Conservation (phyloP, 2,329 filamentous ascomycete genomes). For the Penicillium janthinellum region DNA sequence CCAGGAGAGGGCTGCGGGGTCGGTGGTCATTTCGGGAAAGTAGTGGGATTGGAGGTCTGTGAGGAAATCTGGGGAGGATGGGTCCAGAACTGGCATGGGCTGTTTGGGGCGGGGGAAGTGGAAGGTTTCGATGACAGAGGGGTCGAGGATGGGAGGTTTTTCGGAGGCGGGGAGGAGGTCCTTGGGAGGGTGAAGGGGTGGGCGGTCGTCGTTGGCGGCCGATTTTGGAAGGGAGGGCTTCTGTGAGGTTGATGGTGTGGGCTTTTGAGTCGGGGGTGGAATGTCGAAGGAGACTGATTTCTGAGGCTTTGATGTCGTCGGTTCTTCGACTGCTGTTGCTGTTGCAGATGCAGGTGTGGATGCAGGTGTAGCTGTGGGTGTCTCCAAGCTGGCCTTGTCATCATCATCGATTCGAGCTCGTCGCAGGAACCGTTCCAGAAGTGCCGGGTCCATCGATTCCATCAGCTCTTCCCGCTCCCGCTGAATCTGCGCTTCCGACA, state of each 20-base stretch:
- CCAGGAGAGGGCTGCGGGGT: conserved; percentile 86
- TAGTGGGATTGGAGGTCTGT: conserved; percentile 85
- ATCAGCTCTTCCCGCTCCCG: conserved; percentile 80
- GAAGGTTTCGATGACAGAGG: conserved; percentile 31
- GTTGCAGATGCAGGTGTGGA: conserved; percentile 1
- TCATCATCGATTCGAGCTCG: conserved; percentile 74
- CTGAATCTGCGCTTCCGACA: conserved; percentile 82
- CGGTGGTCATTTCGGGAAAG: conserved; percentile 83
- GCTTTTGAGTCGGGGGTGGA: conserved; percentile 10
- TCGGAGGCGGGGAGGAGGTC: conserved; percentile 46
- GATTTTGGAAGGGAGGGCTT: conserved; percentile 6
- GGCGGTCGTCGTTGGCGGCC: conserved; percentile 35
- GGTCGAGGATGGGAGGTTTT: conserved; percentile 32
- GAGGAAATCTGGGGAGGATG: conserved; percentile 79
- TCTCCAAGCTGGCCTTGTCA: conserved; percentile 7
- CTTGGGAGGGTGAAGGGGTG: conserved; percentile 38
- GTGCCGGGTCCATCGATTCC: conserved; percentile 69
- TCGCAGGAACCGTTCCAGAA: conserved; percentile 75
- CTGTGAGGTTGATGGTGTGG: conserved; percentile 9
- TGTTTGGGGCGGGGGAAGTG: conserved; percentile 51
- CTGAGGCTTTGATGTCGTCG: conserved; percentile 18
- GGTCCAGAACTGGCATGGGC: conserved; percentile 73
- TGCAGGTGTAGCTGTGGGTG: neutral
- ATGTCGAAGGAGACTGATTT: conserved; percentile 37
- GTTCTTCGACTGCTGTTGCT: conserved; percentile 4